Base-by-base conservation (phyloP, 2,329 filamentous ascomycete genomes). In the Didymella pinodella region DNA sequence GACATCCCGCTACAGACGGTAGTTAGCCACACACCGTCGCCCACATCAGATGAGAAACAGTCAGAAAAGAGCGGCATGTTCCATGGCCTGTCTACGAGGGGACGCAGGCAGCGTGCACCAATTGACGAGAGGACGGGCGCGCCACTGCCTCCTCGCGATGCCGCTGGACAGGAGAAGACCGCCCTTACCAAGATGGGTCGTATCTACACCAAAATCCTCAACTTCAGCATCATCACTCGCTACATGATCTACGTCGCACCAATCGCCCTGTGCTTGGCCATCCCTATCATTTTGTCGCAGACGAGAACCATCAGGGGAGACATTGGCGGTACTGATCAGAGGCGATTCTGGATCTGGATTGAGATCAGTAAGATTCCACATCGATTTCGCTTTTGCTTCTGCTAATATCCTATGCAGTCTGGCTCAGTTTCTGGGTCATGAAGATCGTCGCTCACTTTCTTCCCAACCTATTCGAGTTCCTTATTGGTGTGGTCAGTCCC, bases 341-440 rank as follows among this genome's bases (percentile, higher is more conserved):
- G 83, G 52, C 87, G 84, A 81, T 86, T 89, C 75, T 89, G 88
- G 76, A 81, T 82, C 18, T 89, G 87, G 87, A 78, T 89, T 36
- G 86, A 88, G 72, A 81, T 88, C 46, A 80, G 75, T 78, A 64
- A 61, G 75, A 65, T 12, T n/a, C 12, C n/a, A 38, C 20, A 11
- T 8, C 12, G 12, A 6, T 47, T 18, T 20, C 10, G 1, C 25
- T 6, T 0, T 16, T 3, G 12, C 16, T 28, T n/a, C 25, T 22
- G 38, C 63, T 68, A 47, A 68, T 58, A 28, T 1, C 7, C 8
- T 16, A 8, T 26, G 10, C 48, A 76, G 77, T 88, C 52, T 89
- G 87, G 87, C 76, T 86, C 36, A 84, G 83, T 67, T 77, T 89
- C 59, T 89, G 87, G 87, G 80, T 80, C 14, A 84, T 83, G 64